These are phyloP conservation scores for Ceriops tagal DNA, from an alignment of 345 rosid species.

Conservation along the genomic window DNA sequence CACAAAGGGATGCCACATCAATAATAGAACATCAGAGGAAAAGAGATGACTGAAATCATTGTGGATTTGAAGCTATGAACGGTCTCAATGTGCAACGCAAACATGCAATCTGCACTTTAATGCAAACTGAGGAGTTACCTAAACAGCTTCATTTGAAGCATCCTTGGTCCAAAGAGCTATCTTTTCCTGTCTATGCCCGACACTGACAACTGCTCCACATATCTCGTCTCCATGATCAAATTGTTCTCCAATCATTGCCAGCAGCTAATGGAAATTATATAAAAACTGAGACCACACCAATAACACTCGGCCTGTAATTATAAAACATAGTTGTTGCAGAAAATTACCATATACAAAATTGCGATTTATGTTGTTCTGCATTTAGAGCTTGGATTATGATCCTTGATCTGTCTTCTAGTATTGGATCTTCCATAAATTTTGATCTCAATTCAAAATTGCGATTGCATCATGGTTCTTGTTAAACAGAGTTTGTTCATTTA, in stretches of 20 bases:
- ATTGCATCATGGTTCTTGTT: no score
- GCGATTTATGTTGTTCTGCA: no score
- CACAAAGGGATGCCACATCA: no score
- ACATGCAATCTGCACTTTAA: neutral
- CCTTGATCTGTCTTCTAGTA: no score
- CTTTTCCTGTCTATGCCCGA: constrained; percentile 63
- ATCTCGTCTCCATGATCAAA: constrained; percentile 90
- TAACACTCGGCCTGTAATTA: neutral
- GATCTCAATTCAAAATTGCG: no score
- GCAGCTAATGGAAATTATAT: constrained; percentile 13
- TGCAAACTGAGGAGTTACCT: constrained; percentile 40
- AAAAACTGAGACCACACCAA: neutral
- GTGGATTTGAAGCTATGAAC: no score
- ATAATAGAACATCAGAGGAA: no score
- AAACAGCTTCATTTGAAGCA: constrained; percentile 80
- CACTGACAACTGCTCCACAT: constrained; percentile 84
- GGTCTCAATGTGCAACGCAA: neutral
- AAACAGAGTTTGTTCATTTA: no score
- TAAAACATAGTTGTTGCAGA: neutral
- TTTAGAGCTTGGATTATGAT: no score
- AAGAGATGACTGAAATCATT: no score
- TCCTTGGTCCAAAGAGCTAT: constrained; percentile 86
- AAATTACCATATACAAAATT: constrained; percentile 54
- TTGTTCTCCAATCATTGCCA: constrained; percentile 92
- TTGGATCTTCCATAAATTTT: no score